phyloP scores from a whole-genome alignment of 2,329 filamentous ascomycete genomes.

The Calycina herbarum region DNA sequence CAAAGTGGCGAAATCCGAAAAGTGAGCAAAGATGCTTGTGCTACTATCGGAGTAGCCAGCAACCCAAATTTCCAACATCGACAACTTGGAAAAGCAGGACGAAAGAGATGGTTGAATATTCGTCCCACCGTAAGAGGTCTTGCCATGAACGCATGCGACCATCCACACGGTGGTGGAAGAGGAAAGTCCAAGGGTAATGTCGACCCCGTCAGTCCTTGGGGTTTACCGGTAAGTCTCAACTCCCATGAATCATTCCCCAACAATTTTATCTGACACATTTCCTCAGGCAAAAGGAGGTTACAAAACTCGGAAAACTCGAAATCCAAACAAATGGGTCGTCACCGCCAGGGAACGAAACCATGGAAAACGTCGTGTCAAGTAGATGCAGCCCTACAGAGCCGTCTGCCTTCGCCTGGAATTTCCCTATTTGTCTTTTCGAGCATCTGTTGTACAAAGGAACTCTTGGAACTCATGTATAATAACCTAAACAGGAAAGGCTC shows the following conservation, averaged over 20 bases:
- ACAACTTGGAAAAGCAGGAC: slow-evolving; percentile 91
- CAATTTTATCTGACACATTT: slow-evolving; percentile 21
- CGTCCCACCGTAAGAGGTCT: slow-evolving; percentile 94
- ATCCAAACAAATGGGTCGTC: slow-evolving; percentile 90
- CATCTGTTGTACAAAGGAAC: background rate
- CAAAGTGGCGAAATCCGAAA: slow-evolving; percentile 91
- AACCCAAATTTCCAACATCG: slow-evolving; percentile 89
- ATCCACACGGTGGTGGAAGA: slow-evolving; percentile 97
- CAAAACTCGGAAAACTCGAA: slow-evolving; percentile 88
- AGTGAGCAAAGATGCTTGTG: slow-evolving; percentile 89
- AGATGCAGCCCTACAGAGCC: slow-evolving; percentile 21
- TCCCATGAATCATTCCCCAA: background rate
- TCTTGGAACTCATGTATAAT: background rate
- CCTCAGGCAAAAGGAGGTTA: slow-evolving; percentile 75
- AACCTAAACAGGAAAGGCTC: background rate
- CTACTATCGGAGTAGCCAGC: slow-evolving; percentile 91
- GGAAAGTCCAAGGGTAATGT: slow-evolving; percentile 99
- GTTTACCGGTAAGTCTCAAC: slow-evolving; percentile 73
- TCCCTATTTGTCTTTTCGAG: slow-evolving; percentile 7
- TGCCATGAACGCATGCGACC: slow-evolving; percentile 97
- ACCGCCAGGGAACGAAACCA: slow-evolving; percentile 82
- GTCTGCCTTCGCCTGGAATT: background rate
- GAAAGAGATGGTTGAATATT: slow-evolving; percentile 91
- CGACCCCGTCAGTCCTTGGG: slow-evolving; percentile 94
- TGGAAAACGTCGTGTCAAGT: slow-evolving; percentile 79